Evolutionary conservation across 306 rosid species (phyloP).

Genomic region (Astragalus membranaceus): DNA sequence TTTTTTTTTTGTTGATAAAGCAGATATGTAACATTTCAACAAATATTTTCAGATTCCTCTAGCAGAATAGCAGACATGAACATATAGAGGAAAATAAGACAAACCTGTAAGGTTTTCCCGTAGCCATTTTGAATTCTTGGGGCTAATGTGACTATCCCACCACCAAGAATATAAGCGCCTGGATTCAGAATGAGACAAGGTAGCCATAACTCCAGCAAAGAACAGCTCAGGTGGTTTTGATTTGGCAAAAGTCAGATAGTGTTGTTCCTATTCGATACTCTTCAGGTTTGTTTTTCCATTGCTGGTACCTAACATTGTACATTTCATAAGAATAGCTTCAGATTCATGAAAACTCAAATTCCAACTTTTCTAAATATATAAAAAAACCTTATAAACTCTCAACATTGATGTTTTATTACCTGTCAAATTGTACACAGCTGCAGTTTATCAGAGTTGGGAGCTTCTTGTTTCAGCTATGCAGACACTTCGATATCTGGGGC

Average conservation of each 20-base stretch:
- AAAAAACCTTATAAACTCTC: slow-evolving; percentile 10
- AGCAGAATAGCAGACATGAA: not conserved
- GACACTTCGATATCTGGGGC: slow-evolving; percentile 10
- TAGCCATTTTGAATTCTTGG: slow-evolving; percentile 97
- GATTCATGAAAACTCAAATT: slow-evolving; percentile 4
- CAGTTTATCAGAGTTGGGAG: too few species aligned
- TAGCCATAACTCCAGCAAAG: slow-evolving; percentile 58
- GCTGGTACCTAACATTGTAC: slow-evolving; percentile 26
- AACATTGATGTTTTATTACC: slow-evolving; percentile 20
- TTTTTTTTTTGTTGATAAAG: not conserved
- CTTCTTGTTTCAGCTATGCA: slow-evolving; percentile 22
- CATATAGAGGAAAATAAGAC: not conserved
- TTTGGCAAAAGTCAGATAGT: slow-evolving; percentile 31
- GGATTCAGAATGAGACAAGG: slow-evolving; percentile 63
- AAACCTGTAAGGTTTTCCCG: slow-evolving; percentile 92
- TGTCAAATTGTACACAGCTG: slow-evolving; percentile 20
- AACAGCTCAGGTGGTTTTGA: slow-evolving; percentile 39
- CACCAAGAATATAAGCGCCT: slow-evolving; percentile 93
- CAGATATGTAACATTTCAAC: not conserved
- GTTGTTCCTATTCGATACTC: slow-evolving; percentile 15
- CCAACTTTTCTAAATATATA: not conserved
- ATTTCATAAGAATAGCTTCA: not conserved
- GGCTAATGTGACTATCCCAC: slow-evolving; percentile 98
- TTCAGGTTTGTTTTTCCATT: slow-evolving; percentile 10
- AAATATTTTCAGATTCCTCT: not conserved